Evolutionary conservation across 2,329 filamentous ascomycete species (phyloP).

Genomic region (Fusarium heterosporum): DNA sequence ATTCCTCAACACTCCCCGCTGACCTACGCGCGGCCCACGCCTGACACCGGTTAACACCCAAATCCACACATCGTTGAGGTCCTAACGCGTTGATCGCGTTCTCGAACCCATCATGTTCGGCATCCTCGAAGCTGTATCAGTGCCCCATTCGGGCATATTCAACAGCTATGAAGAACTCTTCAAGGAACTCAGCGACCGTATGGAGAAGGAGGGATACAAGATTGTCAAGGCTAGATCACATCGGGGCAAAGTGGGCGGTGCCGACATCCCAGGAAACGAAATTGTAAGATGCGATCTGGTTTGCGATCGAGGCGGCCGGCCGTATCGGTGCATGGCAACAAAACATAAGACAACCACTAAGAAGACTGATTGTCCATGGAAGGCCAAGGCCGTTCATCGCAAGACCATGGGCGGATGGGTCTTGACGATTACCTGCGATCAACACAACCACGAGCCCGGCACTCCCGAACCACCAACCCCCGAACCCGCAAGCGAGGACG

Average conservation of each 20-base stretch:
- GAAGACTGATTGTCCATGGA: conserved; percentile 61
- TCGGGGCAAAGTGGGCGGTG: conserved; percentile 55
- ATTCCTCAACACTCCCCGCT: conserved; percentile 41
- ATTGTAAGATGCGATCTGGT: conserved; percentile 60
- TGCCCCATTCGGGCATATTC: conserved; percentile 54
- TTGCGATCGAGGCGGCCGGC: conserved; percentile 59
- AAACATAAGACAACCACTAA: conserved; percentile 61
- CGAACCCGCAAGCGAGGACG: conserved; percentile 51
- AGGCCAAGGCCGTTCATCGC: conserved; percentile 58
- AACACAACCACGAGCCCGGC: conserved; percentile 59
- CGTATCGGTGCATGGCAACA: conserved; percentile 58
- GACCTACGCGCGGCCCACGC: conserved; percentile 38
- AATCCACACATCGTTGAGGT: conserved; percentile 47
- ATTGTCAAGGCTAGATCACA: conserved; percentile 60
- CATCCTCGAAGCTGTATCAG: conserved; percentile 56
- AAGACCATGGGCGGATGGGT: conserved; percentile 59
- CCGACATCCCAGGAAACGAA: conserved; percentile 56
- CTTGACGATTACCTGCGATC: conserved; percentile 58
- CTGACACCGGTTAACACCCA: conserved; percentile 48
- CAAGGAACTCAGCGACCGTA: conserved; percentile 54
- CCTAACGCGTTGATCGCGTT: conserved; percentile 46
- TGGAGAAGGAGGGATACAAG: conserved; percentile 60
- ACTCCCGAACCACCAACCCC: conserved; percentile 58
- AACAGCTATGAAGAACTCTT: conserved; percentile 58
- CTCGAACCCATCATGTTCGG: conserved; percentile 55